Conservation (phyloP, 495 filamentous ascomycete genomes). For the Penicillium roqueforti region DNA sequence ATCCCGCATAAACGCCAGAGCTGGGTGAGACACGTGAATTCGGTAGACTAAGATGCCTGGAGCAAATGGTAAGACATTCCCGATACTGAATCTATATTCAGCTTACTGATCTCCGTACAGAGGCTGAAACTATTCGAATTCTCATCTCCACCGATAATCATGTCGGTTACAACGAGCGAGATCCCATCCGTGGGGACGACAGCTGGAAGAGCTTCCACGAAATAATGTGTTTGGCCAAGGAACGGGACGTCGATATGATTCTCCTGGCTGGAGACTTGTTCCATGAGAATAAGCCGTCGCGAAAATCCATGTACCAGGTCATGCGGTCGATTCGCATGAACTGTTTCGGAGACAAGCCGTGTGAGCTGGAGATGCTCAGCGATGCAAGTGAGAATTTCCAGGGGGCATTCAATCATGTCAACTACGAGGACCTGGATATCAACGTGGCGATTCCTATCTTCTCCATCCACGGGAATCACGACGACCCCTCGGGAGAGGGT, state of each 20-base stretch:
- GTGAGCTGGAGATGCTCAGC: slow-evolving; percentile 90
- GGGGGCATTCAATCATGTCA: slow-evolving; percentile 82
- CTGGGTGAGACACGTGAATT: neutral
- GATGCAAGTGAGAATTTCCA: slow-evolving; percentile 87
- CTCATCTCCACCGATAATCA: slow-evolving; percentile 93
- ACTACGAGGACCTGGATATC: slow-evolving; percentile 96
- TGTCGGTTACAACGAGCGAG: slow-evolving; percentile 93
- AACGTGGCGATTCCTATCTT: slow-evolving; percentile 98
- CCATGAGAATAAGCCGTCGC: slow-evolving; percentile 97
- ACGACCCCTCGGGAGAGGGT: slow-evolving; percentile 92
- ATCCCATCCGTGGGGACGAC: slow-evolving; percentile 89
- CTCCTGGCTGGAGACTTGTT: slow-evolving; percentile 92
- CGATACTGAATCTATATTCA: neutral
- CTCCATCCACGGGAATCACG: slow-evolving; percentile 97
- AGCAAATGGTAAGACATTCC: slow-evolving; percentile 20
- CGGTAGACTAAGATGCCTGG: slow-evolving; percentile 23
- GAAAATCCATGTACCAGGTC: slow-evolving; percentile 94
- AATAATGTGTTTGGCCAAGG: slow-evolving; percentile 84
- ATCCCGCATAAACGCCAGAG: neutral
- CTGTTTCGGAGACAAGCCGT: slow-evolving; percentile 91
- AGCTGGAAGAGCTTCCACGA: slow-evolving; percentile 97
- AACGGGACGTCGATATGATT: slow-evolving; percentile 93
- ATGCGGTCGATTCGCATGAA: slow-evolving; percentile 91
- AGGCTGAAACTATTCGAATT: slow-evolving; percentile 88
- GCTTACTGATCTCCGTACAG: slow-evolving; percentile 33